These are phyloP conservation scores for Acanthamoeba healyi DNA, from an alignment of 208 protist genomes.

Conservation along the genomic window DNA sequence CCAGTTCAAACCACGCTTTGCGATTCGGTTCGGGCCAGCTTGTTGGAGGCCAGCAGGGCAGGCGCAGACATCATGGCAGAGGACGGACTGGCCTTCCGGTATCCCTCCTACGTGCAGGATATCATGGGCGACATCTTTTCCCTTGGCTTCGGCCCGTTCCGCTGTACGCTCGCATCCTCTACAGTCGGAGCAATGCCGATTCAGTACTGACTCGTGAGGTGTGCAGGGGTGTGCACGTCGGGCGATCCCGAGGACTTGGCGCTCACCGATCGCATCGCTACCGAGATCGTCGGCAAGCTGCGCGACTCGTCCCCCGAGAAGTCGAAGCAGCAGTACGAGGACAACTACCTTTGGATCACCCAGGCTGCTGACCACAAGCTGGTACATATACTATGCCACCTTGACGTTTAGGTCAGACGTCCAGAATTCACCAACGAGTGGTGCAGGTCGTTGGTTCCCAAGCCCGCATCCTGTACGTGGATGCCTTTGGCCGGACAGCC, in stretches of 20 bases:
- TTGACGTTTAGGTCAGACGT: too few species aligned
- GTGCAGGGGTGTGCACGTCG: slow-evolving; percentile 90
- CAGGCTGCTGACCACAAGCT: slow-evolving; percentile 90
- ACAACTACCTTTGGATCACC: slow-evolving; percentile 93
- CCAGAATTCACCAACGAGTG: background rate
- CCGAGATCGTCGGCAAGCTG: slow-evolving; percentile 88
- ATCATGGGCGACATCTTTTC: slow-evolving; percentile 95
- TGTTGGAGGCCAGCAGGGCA: slow-evolving; percentile 89
- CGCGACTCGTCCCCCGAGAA: slow-evolving; percentile 30
- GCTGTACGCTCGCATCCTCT: slow-evolving; percentile 76
- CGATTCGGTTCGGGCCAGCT: background rate
- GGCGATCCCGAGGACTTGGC: slow-evolving; percentile 87
- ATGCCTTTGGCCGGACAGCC: slow-evolving; percentile 84
- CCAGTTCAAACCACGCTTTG: background rate
- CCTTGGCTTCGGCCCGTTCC: slow-evolving; percentile 93
- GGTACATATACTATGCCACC: background rate
- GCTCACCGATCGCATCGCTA: slow-evolving; percentile 90
- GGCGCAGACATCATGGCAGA: slow-evolving; percentile 88
- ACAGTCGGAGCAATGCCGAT: background rate
- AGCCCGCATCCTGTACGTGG: slow-evolving; percentile 93
- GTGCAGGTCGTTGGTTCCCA: slow-evolving; percentile 92
- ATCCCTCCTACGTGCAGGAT: slow-evolving; percentile 94
- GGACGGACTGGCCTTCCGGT: slow-evolving; percentile 88
- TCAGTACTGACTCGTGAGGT: background rate
- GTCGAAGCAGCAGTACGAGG: slow-evolving; percentile 81